Conservation (phyloP, 2,329 filamentous ascomycete genomes). For the Fusarium burgessii region DNA sequence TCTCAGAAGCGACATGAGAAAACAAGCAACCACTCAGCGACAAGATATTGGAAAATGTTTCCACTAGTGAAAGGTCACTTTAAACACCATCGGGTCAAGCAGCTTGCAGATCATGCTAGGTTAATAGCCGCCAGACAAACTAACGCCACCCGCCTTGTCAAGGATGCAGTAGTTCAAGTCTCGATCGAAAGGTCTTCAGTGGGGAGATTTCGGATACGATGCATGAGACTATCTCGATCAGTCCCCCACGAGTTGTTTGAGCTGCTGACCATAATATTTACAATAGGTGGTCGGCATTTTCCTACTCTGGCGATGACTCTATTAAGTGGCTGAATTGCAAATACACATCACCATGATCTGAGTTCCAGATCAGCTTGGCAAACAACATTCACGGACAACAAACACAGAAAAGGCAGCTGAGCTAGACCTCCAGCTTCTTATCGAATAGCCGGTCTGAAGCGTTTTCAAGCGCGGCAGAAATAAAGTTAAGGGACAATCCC, state of each 20-base stretch:
- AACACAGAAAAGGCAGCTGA: neutral
- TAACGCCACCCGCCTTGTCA: constrained; percentile 27
- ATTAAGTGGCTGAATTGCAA: constrained; percentile 27
- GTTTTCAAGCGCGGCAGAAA: constrained; percentile 11
- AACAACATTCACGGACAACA: neutral
- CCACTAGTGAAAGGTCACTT: neutral
- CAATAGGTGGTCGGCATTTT: neutral
- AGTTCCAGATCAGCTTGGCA: constrained; percentile 6
- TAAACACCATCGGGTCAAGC: constrained; percentile 5
- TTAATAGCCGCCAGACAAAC: neutral
- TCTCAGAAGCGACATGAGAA: neutral
- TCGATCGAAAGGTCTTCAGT: neutral
- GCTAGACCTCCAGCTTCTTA: neutral
- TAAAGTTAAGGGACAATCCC: neutral
- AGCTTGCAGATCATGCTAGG: constrained; percentile 13
- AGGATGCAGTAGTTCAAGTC: constrained; percentile 5
- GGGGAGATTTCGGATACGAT: neutral
- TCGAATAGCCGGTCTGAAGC: constrained; percentile 8
- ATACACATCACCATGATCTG: constrained; percentile 7
- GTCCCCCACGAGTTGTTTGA: neutral
- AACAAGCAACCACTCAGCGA: neutral
- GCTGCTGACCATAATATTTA: neutral
- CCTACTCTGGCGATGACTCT: neutral
- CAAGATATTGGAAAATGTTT: neutral
- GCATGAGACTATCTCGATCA: neutral